phyloP scores from a whole-genome alignment of 805 yeast genomes.

The Candida loeiensis region DNA sequence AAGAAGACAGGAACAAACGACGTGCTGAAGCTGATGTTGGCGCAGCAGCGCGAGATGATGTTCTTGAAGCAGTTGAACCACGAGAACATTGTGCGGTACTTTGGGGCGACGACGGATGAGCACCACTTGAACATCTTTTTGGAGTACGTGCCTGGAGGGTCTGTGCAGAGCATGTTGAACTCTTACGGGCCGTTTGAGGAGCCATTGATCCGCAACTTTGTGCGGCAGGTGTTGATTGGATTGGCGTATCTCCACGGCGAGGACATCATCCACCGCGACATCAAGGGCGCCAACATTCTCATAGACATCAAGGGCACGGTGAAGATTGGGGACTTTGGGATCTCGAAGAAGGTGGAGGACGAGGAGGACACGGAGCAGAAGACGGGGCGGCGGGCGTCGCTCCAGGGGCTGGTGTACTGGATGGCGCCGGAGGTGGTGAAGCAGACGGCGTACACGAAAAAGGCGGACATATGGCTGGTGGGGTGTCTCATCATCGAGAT shows the following conservation, averaged over 20 bases:
- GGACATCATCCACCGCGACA: conserved; percentile 80
- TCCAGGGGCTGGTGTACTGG: conserved; percentile 95
- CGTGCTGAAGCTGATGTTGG: conserved; percentile 53
- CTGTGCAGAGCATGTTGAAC: conserved; percentile 59
- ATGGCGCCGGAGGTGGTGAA: conserved; percentile 99
- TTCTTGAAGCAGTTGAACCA: conserved; percentile 78
- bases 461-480: conserved; percentile 96
- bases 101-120: conserved; percentile 80
- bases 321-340: conserved; percentile 84
- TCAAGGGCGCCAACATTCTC: conserved; percentile 83
- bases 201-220: conserved; percentile 65
- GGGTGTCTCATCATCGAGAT: conserved; percentile 93
- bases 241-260: conserved; percentile 69
- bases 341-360: conserved; percentile 47
- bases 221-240: conserved; percentile 73
- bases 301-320: conserved; percentile 79
- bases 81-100: conserved; percentile 86
- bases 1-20: conserved; percentile 33
- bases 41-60: conserved; percentile 80
- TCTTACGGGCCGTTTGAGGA: conserved; percentile 82
- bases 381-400: conserved; percentile 62
- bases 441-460: conserved; percentile 84
- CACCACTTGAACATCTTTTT: conserved; percentile 70
- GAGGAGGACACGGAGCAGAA: conserved; percentile 27
- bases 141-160: conserved; percentile 43